phyloP scores from a whole-genome alignment of 2,329 filamentous ascomycete genomes.

The Chaetothyriales sp. region DNA sequence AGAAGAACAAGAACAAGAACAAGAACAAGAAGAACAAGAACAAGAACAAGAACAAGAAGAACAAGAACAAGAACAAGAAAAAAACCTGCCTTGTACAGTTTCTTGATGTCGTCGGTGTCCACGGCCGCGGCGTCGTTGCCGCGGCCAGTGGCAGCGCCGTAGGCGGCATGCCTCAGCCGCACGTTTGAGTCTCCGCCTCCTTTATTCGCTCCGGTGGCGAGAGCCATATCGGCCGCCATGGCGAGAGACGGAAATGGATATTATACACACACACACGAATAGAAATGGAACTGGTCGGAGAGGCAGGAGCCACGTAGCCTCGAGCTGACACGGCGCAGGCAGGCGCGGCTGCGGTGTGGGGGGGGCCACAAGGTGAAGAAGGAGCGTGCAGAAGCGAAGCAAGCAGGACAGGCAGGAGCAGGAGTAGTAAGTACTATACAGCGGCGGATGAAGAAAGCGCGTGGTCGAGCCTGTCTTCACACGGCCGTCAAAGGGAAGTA shows the following conservation, averaged over 20 bases:
- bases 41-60: background rate
- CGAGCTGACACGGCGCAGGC: background rate
- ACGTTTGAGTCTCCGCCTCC: constrained; percentile 26
- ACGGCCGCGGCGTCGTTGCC: constrained; percentile 9
- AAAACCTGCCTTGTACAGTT: constrained; percentile 23
- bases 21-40: background rate
- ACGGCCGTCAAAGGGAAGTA: background rate
- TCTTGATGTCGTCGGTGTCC: constrained; percentile 25
- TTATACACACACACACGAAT: background rate
- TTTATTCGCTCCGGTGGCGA: constrained; percentile 19
- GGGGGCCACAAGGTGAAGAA: background rate
- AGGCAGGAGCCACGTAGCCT: background rate
- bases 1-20: background rate
- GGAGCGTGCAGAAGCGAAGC: background rate
- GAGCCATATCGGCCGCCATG: constrained; percentile 6
- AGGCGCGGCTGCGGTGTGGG: background rate
- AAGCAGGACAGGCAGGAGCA: background rate
- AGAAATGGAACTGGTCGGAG: background rate
- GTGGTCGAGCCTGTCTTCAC: background rate
- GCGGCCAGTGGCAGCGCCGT: constrained; percentile 20
- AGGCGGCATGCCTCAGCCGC: constrained; percentile 10
- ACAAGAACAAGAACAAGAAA: background rate
- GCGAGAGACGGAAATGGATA: background rate
- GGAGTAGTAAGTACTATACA: background rate
- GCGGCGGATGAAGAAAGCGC: background rate